phyloP scores from a whole-genome alignment of 2,329 filamentous ascomycete genomes.

The Aspergillus luchuensis region DNA sequence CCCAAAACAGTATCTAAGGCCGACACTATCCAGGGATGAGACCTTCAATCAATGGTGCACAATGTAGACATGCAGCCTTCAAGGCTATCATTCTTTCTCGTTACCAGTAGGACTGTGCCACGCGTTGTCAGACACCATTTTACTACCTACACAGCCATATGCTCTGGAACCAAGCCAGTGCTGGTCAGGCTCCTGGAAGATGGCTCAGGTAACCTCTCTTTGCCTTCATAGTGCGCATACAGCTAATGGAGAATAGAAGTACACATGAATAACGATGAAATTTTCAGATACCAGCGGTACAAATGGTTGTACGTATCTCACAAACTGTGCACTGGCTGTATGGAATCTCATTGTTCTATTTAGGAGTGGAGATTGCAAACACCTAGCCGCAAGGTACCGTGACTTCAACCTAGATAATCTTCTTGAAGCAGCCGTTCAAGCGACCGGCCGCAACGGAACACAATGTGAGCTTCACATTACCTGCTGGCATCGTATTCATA shows the following conservation, averaged over 20 bases:
- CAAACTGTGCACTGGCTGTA: too few relatives aligned
- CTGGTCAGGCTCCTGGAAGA: neutral
- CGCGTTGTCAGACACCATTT: neutral
- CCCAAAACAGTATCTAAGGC: too few relatives aligned
- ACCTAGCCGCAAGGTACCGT: conserved; percentile 30
- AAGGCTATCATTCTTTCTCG: too few relatives aligned
- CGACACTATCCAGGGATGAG: too few relatives aligned
- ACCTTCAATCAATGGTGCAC: too few relatives aligned
- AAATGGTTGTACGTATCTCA: conserved; percentile 26
- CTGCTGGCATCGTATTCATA: too few relatives aligned
- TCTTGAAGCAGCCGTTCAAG: conserved; percentile 14
- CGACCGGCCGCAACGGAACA: too few relatives aligned
- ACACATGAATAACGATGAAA: neutral
- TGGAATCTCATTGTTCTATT: too few relatives aligned
- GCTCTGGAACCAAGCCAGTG: neutral
- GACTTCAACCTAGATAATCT: conserved; percentile 30
- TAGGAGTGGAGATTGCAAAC: conserved; percentile 19
- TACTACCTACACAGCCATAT: neutral
- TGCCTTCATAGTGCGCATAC: too few relatives aligned
- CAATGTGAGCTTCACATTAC: too few relatives aligned
- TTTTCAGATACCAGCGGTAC: conserved; percentile 31
- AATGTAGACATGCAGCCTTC: too few relatives aligned
- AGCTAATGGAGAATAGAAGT: too few relatives aligned
- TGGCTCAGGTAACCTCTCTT: neutral
- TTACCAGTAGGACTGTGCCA: neutral